Evolutionary conservation across 2,329 filamentous ascomycete genomes (phyloP).

Genomic region (Venturia asperata): DNA sequence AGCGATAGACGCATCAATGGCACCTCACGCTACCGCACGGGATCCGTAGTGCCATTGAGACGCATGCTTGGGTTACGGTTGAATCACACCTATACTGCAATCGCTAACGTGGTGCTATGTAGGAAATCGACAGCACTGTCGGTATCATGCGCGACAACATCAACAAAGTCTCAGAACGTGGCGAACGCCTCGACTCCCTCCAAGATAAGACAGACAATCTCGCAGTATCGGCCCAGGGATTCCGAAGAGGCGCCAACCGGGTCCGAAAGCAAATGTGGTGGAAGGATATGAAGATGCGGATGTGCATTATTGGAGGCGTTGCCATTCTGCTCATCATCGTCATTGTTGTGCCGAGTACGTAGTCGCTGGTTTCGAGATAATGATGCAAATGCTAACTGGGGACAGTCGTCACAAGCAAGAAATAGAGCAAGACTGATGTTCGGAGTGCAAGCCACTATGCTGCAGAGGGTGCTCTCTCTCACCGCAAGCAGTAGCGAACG

Average conservation of each 20-base stretch:
- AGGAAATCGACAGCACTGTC: conserved; percentile 98
- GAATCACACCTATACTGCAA: background rate
- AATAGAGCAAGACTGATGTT: background rate
- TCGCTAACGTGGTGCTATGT: background rate
- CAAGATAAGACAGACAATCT: conserved; percentile 94
- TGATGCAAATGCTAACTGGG: conserved; percentile 69
- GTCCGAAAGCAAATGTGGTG: conserved; percentile 97
- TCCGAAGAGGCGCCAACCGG: conserved; percentile 91
- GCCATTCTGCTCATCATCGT: conserved; percentile 89
- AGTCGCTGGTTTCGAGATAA: conserved; percentile 42
- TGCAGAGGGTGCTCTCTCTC: background rate
- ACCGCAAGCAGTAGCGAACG: background rate
- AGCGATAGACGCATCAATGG: background rate
- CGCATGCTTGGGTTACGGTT: background rate
- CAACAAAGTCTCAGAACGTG: conserved; percentile 91
- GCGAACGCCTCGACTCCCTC: conserved; percentile 76
- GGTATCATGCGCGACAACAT: conserved; percentile 96
- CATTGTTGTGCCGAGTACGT: conserved; percentile 81
- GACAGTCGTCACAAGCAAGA: conserved; percentile 16
- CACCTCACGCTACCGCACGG: background rate
- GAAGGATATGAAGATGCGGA: conserved; percentile 99
- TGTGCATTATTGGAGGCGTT: conserved; percentile 87
- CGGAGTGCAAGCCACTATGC: background rate
- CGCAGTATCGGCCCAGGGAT: conserved; percentile 85
- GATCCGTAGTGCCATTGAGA: background rate